A percentile compares a stretch with the other conserved stretches of the same genome.
These are phyloP conservation scores for Cutaneotrichosporon cavernicola DNA, from an alignment of 1,284 basidiomycete species.

Conservation along the genomic window DNA sequence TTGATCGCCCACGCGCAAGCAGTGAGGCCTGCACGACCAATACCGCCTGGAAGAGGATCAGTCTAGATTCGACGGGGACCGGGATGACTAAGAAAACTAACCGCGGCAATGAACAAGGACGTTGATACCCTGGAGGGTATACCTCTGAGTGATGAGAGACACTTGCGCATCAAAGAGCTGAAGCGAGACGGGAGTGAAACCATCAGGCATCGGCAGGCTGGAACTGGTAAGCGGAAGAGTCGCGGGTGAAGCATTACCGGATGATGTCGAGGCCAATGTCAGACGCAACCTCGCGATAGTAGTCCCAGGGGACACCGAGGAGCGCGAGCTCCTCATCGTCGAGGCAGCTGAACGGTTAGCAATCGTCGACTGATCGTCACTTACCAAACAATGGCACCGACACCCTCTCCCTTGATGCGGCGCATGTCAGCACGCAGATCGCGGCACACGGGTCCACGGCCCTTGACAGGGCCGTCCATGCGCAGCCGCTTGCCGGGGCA, in stretches of 20 bases:
- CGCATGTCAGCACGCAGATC: slow-evolving; percentile 74
- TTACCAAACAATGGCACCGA: slow-evolving; percentile 79
- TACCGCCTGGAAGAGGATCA: slow-evolving; percentile 58
- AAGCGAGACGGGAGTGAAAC: slow-evolving; percentile 72
- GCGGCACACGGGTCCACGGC: slow-evolving; percentile 78
- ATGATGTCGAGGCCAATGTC: slow-evolving; percentile 73
- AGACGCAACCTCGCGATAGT: slow-evolving; percentile 67
- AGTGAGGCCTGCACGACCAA: slow-evolving; percentile 88
- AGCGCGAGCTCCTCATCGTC: slow-evolving; percentile 81
- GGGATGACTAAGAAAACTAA: slow-evolving; percentile 21
- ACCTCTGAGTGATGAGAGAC: slow-evolving; percentile 66
- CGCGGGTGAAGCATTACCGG: slow-evolving; percentile 50
- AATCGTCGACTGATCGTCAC: slow-evolving; percentile 23
- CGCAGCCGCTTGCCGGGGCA: slow-evolving; percentile 97
- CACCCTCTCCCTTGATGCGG: slow-evolving; percentile 73
- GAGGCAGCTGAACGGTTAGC: slow-evolving; percentile 62
- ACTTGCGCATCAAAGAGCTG: slow-evolving; percentile 68
- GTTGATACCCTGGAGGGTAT: slow-evolving; percentile 71
- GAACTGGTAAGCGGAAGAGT: slow-evolving; percentile 18
- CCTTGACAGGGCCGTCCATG: slow-evolving; percentile 74
- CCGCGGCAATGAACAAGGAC: slow-evolving; percentile 91
- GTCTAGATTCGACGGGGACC: neutral
- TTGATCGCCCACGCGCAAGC: slow-evolving; percentile 92
- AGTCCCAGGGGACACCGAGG: slow-evolving; percentile 77
- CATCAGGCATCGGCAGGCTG: slow-evolving; percentile 87